These are phyloP conservation scores for Metschnikowia proteae DNA, from an alignment of 805 yeast species.

Conservation along the genomic window DNA sequence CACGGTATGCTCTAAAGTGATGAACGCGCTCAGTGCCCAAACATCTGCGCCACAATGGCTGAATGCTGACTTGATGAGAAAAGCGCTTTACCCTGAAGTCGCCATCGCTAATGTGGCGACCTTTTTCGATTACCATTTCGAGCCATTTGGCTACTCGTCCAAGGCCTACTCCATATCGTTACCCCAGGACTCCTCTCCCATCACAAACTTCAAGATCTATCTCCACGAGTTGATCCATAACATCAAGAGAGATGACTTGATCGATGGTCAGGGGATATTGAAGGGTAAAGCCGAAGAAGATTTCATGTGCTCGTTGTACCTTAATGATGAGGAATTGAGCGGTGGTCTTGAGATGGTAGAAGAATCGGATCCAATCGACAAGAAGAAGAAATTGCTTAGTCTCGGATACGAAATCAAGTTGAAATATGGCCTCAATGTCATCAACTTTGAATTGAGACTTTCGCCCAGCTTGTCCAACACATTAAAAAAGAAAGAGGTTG, in stretches of 20 bases:
- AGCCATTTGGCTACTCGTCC: slow-evolving; percentile 33
- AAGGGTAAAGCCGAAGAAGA: slow-evolving; percentile 34
- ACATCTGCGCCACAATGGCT: slow-evolving; percentile 17
- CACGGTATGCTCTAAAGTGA: slow-evolving; percentile 8
- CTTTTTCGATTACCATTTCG: slow-evolving; percentile 36
- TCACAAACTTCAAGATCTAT: slow-evolving; percentile 42
- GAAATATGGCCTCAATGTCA: slow-evolving; percentile 44
- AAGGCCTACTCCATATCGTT: slow-evolving; percentile 43
- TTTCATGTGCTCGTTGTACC: slow-evolving; percentile 35
- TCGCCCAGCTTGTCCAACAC: slow-evolving; percentile 37
- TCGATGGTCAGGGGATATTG: slow-evolving; percentile 30
- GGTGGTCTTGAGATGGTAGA: slow-evolving; percentile 44
- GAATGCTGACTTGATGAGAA: slow-evolving; percentile 21
- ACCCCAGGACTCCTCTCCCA: slow-evolving; percentile 44
- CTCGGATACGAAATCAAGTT: slow-evolving; percentile 42
- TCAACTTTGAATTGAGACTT: slow-evolving; percentile 40
- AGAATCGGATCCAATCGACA: slow-evolving; percentile 21
- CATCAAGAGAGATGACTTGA: slow-evolving; percentile 30
- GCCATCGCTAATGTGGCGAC: slow-evolving; percentile 24
- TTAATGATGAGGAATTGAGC: slow-evolving; percentile 44
- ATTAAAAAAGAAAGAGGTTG: slow-evolving; percentile 32
- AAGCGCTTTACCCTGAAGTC: slow-evolving; percentile 31
- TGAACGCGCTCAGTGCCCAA: slow-evolving; percentile 12
- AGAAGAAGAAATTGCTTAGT: slow-evolving; percentile 11
- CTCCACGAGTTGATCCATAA: slow-evolving; percentile 34